Conservation (phyloP, 73 alveolate species). For the Symbiodinium pilosum region DNA sequence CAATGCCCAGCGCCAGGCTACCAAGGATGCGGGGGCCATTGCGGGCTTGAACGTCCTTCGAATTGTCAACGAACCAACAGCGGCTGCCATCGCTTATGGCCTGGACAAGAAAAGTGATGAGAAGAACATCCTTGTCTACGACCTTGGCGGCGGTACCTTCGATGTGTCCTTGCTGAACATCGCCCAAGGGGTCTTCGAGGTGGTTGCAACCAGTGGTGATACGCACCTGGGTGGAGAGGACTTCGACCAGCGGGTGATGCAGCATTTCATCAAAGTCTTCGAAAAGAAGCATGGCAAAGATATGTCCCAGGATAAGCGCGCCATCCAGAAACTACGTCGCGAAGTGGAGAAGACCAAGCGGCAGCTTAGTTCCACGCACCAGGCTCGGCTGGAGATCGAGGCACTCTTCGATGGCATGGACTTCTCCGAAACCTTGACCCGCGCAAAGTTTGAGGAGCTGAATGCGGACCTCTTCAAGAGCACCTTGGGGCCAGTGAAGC, state of each 20-base stretch:
- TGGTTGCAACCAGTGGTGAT: conserved; percentile 99
- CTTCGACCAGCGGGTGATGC: conserved; percentile 99
- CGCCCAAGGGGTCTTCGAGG: conserved; percentile 95
- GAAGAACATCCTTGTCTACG: conserved; percentile 98
- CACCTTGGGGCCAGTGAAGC: conserved; percentile 98
- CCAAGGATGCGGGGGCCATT: conserved; percentile 96
- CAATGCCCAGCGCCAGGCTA: conserved; percentile 99
- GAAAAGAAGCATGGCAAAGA: conserved; percentile 98
- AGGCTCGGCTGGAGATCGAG: conserved; percentile 98
- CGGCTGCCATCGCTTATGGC: conserved; percentile 99
- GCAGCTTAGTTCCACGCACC: conserved; percentile 98
- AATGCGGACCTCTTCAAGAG: conserved; percentile 98
- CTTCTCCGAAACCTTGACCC: conserved; percentile 97
- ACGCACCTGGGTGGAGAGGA: conserved; percentile 99
- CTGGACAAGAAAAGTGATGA: conserved; percentile 98
- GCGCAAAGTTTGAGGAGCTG: conserved; percentile 98
- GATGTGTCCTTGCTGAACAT: conserved; percentile 98
- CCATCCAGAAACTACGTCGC: conserved; percentile 98
- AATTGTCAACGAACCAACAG: conserved; percentile 99
- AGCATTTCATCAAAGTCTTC: conserved; percentile 98
- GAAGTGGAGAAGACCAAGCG: conserved; percentile 99
- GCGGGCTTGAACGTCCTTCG: conserved; percentile 98
- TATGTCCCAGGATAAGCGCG: conserved; percentile 97
- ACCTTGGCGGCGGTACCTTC: conserved; percentile 99
- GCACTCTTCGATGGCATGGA: conserved; percentile 98